A percentile compares a stretch with the other conserved stretches of the same genome.
Conservation (phyloP, 306 rosid genomes). For the Amphicarpaea edgeworthii region DNA sequence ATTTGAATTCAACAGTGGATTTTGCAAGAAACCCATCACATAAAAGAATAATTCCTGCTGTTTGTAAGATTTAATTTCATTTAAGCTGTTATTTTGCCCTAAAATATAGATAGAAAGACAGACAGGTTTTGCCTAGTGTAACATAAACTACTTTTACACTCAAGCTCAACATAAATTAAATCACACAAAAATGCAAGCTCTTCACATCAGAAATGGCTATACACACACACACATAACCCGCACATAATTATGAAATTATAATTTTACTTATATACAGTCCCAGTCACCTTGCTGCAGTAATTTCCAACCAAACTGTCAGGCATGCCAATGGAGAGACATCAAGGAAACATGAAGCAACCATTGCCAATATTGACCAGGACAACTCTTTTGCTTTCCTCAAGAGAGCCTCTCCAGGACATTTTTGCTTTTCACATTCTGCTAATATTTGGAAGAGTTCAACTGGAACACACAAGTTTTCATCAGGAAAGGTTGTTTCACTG, state of each 20-base stretch:
- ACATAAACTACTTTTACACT: slow-evolving; percentile 7
- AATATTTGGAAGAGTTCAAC: slow-evolving; percentile 89
- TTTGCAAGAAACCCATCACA: slow-evolving; percentile 8
- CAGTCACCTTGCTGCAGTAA: slow-evolving; percentile 93
- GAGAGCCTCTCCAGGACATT: slow-evolving; percentile 83
- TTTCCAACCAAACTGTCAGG: slow-evolving; percentile 94
- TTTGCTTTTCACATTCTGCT: slow-evolving; percentile 85
- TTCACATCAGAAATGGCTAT: slow-evolving; percentile 29
- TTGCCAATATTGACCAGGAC: slow-evolving; percentile 95
- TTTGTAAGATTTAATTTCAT: slow-evolving; percentile 9
- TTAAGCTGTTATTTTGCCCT: slow-evolving; percentile 7
- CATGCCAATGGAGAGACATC: slow-evolving; percentile 92
- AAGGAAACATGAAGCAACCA: slow-evolving; percentile 93
- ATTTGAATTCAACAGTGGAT: slow-evolving; percentile 11
- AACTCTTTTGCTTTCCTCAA: slow-evolving; percentile 90
- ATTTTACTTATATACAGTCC: slow-evolving; percentile 41
- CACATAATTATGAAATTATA: slow-evolving; percentile 45
- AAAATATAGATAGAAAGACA: slow-evolving; percentile 28
- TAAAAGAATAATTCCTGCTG: slow-evolving; percentile 19
- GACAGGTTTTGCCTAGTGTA: slow-evolving; percentile 32
- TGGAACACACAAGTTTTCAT: slow-evolving; percentile 71
- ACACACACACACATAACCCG: too few relatives aligned
- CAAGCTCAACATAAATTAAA: background rate
- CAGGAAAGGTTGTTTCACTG: slow-evolving; percentile 61
- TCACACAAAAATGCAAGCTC: slow-evolving; percentile 20